These are phyloP conservation scores for Nadsonia commutata DNA, from an alignment of 1,139 yeast genomes.

Conservation along the genomic window DNA sequence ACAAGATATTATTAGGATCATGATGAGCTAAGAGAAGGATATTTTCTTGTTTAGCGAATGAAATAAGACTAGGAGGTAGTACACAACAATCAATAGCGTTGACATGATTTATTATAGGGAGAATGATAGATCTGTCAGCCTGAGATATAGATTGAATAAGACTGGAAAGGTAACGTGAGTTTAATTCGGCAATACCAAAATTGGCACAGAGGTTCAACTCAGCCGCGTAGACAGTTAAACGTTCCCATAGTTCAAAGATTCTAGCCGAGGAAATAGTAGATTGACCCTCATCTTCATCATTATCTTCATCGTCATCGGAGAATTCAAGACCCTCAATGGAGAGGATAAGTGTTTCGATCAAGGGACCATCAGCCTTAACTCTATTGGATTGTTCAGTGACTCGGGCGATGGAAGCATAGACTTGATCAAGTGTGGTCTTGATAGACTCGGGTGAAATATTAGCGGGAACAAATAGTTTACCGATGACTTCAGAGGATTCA, in stretches of 20 bases:
- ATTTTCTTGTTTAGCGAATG: constrained; percentile 13
- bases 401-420: constrained; percentile 6
- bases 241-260: constrained; percentile 14
- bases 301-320: constrained; percentile 14
- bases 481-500: constrained; percentile 9
- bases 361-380: constrained; percentile 1
- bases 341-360: constrained; percentile 13
- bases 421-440: constrained; percentile 3
- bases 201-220: constrained; percentile 8
- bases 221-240: constrained; percentile 9
- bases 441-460: constrained; percentile 4
- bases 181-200: constrained; percentile 20
- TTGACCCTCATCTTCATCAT: constrained; percentile 5
- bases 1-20: constrained; percentile 16
- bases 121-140: constrained; percentile 5
- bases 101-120: constrained; percentile 18
- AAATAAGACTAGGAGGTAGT: constrained; percentile 18
- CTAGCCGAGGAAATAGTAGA: constrained; percentile 8
- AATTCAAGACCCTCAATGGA: constrained; percentile 17
- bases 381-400: constrained; percentile 10
- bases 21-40: constrained; percentile 21
- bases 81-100: constrained; percentile 23
- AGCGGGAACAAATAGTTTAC: constrained; percentile 16
- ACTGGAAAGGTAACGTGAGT: constrained; percentile 12
- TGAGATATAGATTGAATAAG: constrained; percentile 10